These are phyloP conservation scores for Cercospora brassicicola DNA, from an alignment of 2,329 filamentous ascomycete genomes.

Conservation along the genomic window DNA sequence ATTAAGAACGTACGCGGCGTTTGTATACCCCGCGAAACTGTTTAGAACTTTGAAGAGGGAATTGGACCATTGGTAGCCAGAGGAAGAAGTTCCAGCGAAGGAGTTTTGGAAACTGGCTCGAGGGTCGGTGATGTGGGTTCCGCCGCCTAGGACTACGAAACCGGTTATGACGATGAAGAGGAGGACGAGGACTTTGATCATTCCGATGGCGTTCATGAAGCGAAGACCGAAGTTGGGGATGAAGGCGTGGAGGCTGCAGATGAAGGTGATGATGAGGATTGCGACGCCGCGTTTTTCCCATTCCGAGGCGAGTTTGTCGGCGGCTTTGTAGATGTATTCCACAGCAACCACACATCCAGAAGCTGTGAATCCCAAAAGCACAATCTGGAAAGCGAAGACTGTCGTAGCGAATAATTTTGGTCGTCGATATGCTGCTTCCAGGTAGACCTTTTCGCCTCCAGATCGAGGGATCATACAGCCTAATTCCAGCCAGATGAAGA, in stretches of 20 bases:
- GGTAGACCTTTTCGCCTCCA: slow-evolving; percentile 65
- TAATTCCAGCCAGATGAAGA: slow-evolving; percentile 64
- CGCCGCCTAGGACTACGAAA: slow-evolving; percentile 61
- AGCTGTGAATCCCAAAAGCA: slow-evolving; percentile 65
- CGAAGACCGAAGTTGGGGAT: slow-evolving; percentile 43
- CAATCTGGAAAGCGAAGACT: slow-evolving; percentile 63
- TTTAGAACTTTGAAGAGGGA: slow-evolving; percentile 56
- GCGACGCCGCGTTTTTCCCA: slow-evolving; percentile 69
- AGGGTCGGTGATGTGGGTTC: slow-evolving; percentile 51
- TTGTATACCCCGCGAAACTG: slow-evolving; percentile 41
- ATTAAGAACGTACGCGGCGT: slow-evolving; percentile 63
- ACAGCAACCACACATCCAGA: slow-evolving; percentile 62
- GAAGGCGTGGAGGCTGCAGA: slow-evolving; percentile 57
- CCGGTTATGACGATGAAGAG: slow-evolving; percentile 56
- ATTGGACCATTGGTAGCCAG: slow-evolving; percentile 54
- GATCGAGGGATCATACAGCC: slow-evolving; percentile 64
- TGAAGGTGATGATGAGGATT: slow-evolving; percentile 46
- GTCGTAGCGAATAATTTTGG: slow-evolving; percentile 65
- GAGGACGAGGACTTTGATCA: slow-evolving; percentile 61
- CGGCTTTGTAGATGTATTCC: slow-evolving; percentile 53
- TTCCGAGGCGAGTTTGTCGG: slow-evolving; percentile 50
- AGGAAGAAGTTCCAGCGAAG: slow-evolving; percentile 51
- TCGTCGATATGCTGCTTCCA: slow-evolving; percentile 66
- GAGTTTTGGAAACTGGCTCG: slow-evolving; percentile 56
- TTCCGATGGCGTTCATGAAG: slow-evolving; percentile 54